Base-by-base conservation (phyloP, 345 rosid genomes). In the Carallia brachiata region DNA sequence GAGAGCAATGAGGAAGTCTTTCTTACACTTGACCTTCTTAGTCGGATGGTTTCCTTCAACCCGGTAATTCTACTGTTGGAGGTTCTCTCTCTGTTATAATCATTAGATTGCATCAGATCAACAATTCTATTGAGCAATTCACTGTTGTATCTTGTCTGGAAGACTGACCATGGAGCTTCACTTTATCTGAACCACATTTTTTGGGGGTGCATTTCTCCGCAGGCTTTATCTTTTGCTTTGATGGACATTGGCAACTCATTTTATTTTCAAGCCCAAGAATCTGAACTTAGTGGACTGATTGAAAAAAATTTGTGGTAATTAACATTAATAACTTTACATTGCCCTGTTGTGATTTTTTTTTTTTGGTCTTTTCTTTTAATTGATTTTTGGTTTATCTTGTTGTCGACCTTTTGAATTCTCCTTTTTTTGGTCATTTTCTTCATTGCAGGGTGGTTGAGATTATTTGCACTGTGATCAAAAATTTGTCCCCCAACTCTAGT, bases 31-130 rank as follows among this genome's bases (percentile, higher is more conserved):
- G 96, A 92, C 73, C 85, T 95, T 61, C 84, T 95, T 65, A 75
- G 79, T 76, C 86, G 88, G 67, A 84, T 95, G 90, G 88, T 90
- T 70, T 88, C 93, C 67, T 92, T 74, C 76, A 89, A 84, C 84
- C 76, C 19, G 95, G 98, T 94, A 53, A 44, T 44, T 44, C 50
- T 44, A 44, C 17, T 44, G 50, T 44, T 44, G 50, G 50, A 44
- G 16, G 50, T 3, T 44, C 12, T 44, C 6, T 44, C 3, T 12
- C 12, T 1, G 1, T 44, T 44, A 44, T 30, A 27, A 27, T 56
- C 12, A 8, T 60, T 65, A 32, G 10, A 12, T 44, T 44, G 5
- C 17, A 15, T 50, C 34, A 32, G 48, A 32, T 53, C 39, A 18
- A 52, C 16, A 7, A 18, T 67, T 27, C 23, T 27, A 30, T 61